Conservation (phyloP, 345 rosid species). For the Heritiera littoralis region DNA sequence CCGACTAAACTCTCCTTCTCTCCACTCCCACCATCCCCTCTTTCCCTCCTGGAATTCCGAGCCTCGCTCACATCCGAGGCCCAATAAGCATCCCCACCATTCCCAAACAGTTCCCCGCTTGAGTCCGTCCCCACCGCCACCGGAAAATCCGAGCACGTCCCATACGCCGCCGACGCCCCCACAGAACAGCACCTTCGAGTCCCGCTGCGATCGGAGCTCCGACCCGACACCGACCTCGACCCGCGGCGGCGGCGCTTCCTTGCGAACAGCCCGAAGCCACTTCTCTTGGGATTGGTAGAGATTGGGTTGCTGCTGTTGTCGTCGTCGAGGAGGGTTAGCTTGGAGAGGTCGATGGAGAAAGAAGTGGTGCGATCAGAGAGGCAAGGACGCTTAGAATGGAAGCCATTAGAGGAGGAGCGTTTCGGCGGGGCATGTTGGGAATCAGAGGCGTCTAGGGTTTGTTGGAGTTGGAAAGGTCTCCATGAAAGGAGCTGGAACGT, state of each 20-base stretch:
- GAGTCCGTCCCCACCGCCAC: slow-evolving; percentile 90
- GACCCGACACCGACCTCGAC: slow-evolving; percentile 86
- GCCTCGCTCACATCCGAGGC: slow-evolving; percentile 90
- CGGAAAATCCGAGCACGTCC: slow-evolving; percentile 90
- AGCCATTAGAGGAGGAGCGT: slow-evolving; percentile 26
- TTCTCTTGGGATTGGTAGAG: slow-evolving; percentile 34
- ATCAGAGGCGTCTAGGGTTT: slow-evolving; percentile 47
- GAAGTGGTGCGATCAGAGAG: slow-evolving; percentile 95
- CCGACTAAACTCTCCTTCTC: slow-evolving; percentile 50
- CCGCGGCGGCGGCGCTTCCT: slow-evolving; percentile 79
- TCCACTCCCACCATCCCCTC: slow-evolving; percentile 51
- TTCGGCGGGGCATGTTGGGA: slow-evolving; percentile 42
- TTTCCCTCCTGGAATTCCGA: slow-evolving; percentile 60
- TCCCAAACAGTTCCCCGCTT: slow-evolving; percentile 87
- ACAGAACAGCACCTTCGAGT: slow-evolving; percentile 84
- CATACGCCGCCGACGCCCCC: slow-evolving; percentile 77
- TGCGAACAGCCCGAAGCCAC: slow-evolving; percentile 48
- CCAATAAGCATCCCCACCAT: slow-evolving; percentile 75
- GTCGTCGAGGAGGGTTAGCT: slow-evolving; percentile 73
- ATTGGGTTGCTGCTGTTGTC: slow-evolving; percentile 36
- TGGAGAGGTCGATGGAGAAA: slow-evolving; percentile 68
- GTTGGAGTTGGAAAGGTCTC: slow-evolving; percentile 73
- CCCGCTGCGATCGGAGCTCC: slow-evolving; percentile 94
- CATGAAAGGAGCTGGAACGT: slow-evolving; percentile 83
- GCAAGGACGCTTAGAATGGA: slow-evolving; percentile 77